Percentiles rank a stretch among this genome's conserved stretches.
Conservation (phyloP, 2,329 filamentous ascomycete genomes). For the Penicillium sp. region DNA sequence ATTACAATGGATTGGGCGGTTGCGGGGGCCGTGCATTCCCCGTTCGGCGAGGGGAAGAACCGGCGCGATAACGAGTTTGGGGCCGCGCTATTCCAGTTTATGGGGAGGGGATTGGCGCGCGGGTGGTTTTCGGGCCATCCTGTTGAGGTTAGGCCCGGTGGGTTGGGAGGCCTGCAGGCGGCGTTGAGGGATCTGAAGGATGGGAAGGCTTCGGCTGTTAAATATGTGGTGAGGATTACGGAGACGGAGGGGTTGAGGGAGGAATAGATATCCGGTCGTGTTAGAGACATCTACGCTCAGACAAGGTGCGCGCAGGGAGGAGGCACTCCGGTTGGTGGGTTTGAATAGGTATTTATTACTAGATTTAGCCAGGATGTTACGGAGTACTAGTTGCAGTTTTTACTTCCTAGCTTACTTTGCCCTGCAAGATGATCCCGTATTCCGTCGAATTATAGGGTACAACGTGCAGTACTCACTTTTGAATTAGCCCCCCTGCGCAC, state of each 20-base stretch:
- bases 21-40: neutral
- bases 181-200: slow-evolving; percentile 61
- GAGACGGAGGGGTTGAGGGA: slow-evolving; percentile 44
- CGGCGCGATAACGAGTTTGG: slow-evolving; percentile 46
- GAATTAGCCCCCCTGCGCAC: too few species aligned
- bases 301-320: too few species aligned
- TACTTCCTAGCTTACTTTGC: too few species aligned
- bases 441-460: too few species aligned
- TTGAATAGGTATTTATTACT: too few species aligned
- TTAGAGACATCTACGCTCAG: too few species aligned
- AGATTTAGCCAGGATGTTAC: too few species aligned
- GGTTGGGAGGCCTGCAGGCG: slow-evolving; percentile 58
- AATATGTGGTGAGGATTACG: slow-evolving; percentile 65
- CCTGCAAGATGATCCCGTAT: too few species aligned
- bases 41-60: slow-evolving; percentile 41
- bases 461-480: too few species aligned
- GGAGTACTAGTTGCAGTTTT: too few species aligned
- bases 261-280: neutral
- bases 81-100: slow-evolving; percentile 50
- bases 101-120: slow-evolving; percentile 53
- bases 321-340: too few species aligned
- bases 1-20: slow-evolving; percentile 27
- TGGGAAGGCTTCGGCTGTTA: slow-evolving; percentile 66
- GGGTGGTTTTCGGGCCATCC: slow-evolving; percentile 58
- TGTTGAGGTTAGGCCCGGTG: slow-evolving; percentile 57